Base-by-base conservation (phyloP, 1,139 yeast species). In the Saccharomycopsis hybrid region DNA sequence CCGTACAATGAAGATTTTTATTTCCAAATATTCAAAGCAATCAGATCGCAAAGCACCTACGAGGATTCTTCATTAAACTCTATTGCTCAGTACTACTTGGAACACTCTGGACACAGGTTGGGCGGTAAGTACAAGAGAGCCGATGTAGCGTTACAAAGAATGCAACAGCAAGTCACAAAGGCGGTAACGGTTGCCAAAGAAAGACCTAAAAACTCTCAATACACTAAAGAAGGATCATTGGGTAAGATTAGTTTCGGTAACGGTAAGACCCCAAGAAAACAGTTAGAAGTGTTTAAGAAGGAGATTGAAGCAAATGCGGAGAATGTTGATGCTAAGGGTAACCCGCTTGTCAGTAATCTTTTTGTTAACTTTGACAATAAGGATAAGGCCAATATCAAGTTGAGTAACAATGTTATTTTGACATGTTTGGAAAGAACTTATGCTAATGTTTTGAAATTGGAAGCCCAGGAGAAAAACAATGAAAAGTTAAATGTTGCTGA, bases 161-260 rank as follows among this genome's bases (percentile, higher is more conserved):
- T 92, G 97, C 97, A 92, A 70, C 96, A 90, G 63, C 97, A 92
- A 69, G 97, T 94, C 52, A 95, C 90, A 64, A 86, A 86, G 63
- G 97, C 97, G 5, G 97, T 92, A 27, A 86, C 95, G 45, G 94
- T 88, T 48, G 97, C 97, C 39, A 86, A 88, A 63, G 96, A 88
- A 62, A 77, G 81, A 61, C 92, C 95, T 57, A 85, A 82, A 71
- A 75, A 77, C 60, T 80, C 79, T 33, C 85, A 78, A 58, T 73
- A 78, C 56, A 81, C 83, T 47, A 81, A 83, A 59, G 96, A 86
- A 62, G 97, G 97, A 59, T 94, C 96, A 0, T 73, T 90, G 55
- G 97, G 97, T 59, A 87, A 85, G 68, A 85, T 89, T 54, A 80
- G 94, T 4, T 76, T 85, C 56, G 84, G 88, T 54, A 79, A 80